Percentiles rank a stretch among this genome's conserved stretches.
Evolutionary conservation across 169 alveolate species (phyloP).

Genomic region (Prorocentrum cordatum): DNA sequence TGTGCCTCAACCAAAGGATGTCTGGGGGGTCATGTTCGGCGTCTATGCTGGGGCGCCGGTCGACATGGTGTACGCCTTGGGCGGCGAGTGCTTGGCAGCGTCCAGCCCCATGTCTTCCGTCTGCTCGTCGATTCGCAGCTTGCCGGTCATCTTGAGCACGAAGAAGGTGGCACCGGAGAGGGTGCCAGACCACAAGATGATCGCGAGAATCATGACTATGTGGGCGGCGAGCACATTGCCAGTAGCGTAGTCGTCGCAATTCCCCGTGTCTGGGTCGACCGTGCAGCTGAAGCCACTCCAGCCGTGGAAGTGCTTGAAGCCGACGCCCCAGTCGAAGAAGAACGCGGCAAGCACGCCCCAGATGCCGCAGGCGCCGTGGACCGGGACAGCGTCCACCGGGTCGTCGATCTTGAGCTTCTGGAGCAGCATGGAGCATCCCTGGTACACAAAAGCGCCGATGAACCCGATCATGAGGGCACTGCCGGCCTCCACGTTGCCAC

Average conservation of each 20-base stretch:
- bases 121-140: conserved; percentile 24
- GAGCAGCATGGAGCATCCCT: background rate
- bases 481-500: conserved; percentile 22
- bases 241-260: background rate
- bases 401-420: conserved; percentile 1
- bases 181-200: conserved; percentile 11
- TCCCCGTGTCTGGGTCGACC: background rate
- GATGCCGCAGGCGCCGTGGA: conserved; percentile 1
- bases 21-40: too few species aligned
- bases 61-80: conserved; percentile 42
- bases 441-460: conserved; percentile 18
- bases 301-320: background rate
- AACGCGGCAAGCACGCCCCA: conserved; percentile 5
- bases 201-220: background rate
- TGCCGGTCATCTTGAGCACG: background rate
- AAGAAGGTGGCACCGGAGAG: conserved; percentile 9
- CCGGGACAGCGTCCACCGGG: conserved; percentile 7
- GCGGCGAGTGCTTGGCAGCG: conserved; percentile 18
- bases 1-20: too few species aligned
- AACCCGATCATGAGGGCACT: conserved; percentile 7
- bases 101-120: conserved; percentile 22
- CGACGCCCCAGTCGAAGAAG: background rate
- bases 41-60: too few species aligned
- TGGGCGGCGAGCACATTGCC: background rate
- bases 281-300: background rate